Percentiles rank a stretch among this genome's conserved stretches.
Evolutionary conservation across 2,329 filamentous ascomycete species (phyloP).

Genomic region (Biscogniauxia sp.): DNA sequence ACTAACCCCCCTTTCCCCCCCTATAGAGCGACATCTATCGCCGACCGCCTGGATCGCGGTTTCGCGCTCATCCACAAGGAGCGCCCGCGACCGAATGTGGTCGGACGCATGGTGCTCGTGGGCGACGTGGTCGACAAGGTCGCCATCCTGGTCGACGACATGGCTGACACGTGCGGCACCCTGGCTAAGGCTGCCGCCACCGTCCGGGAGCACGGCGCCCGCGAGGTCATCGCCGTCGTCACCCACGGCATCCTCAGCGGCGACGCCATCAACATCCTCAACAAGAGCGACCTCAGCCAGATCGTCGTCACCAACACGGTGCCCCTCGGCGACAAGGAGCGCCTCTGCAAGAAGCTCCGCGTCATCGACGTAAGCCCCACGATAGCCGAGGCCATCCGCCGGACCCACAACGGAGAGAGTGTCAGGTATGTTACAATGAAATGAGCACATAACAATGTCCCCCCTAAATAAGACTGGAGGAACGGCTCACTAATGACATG

Average conservation of each 20-base stretch:
- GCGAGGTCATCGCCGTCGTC: conserved; percentile 89
- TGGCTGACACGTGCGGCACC: conserved; percentile 95
- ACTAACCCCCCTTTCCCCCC: background rate
- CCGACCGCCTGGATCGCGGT: conserved; percentile 82
- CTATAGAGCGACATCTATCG: conserved; percentile 78
- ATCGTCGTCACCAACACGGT: conserved; percentile 80
- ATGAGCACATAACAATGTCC: no score
- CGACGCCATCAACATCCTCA: conserved; percentile 71
- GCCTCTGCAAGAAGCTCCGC: conserved; percentile 65
- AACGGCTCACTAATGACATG: background rate
- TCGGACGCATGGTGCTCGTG: conserved; percentile 92
- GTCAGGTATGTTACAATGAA: conserved; percentile 49
- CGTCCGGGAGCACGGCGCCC: conserved; percentile 81
- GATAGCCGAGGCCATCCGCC: conserved; percentile 55
- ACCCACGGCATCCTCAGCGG: conserved; percentile 79
- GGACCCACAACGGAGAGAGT: conserved; percentile 59
- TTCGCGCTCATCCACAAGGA: conserved; percentile 98
- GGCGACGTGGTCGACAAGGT: conserved; percentile 89
- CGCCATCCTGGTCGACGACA: conserved; percentile 95
- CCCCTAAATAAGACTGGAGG: conserved; percentile 1
- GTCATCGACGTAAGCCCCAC: conserved; percentile 79
- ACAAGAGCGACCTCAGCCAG: conserved; percentile 65
- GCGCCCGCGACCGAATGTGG: conserved; percentile 79
- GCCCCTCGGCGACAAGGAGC: conserved; percentile 71
- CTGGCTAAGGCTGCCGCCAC: conserved; percentile 78